Percentiles rank a stretch among this genome's conserved stretches.
These are phyloP conservation scores for Acmispon strigosus DNA, from an alignment of 306 rosid genomes.

Conservation along the genomic window DNA sequence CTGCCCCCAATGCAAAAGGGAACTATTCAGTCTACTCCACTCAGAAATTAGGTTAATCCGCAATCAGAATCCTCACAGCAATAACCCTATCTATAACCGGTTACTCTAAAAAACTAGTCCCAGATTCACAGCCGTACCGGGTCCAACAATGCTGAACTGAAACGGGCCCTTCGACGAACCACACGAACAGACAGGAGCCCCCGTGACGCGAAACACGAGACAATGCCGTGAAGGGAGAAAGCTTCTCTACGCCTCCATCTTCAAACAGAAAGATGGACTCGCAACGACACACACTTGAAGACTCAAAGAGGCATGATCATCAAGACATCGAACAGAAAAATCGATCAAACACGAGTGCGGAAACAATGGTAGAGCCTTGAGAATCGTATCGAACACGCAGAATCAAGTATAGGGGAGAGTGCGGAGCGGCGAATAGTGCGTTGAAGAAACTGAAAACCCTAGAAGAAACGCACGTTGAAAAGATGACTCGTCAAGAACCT, in stretches of 20 bases:
- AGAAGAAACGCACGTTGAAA: slow-evolving; percentile 3
- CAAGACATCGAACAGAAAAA: neutral
- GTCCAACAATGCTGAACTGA: slow-evolving; percentile 6
- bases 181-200: too few relatives aligned
- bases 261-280: slow-evolving; percentile 46
- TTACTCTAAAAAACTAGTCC: slow-evolving; percentile 21
- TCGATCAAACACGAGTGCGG: slow-evolving; percentile 8
- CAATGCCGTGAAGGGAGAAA: slow-evolving; percentile 24
- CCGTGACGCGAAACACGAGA: slow-evolving; percentile 11
- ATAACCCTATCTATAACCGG: neutral
- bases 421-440: slow-evolving; percentile 6
- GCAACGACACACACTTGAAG: slow-evolving; percentile 25
- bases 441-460: slow-evolving; percentile 49
- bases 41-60: neutral
- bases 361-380: slow-evolving; percentile 14
- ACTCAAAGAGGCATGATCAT: slow-evolving; percentile 44
- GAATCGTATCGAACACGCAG: too few relatives aligned
- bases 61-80: neutral
- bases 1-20: neutral
- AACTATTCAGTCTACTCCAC: neutral
- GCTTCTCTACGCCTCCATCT: slow-evolving; percentile 53
- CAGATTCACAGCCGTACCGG: neutral
- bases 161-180: neutral
- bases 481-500: slow-evolving; percentile 5
- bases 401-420: neutral